Evolutionary conservation across 768 basidiomycete species (phyloP), one percentile per base, ranked within the genome.

Genomic region (Russula vinacea): DNA sequence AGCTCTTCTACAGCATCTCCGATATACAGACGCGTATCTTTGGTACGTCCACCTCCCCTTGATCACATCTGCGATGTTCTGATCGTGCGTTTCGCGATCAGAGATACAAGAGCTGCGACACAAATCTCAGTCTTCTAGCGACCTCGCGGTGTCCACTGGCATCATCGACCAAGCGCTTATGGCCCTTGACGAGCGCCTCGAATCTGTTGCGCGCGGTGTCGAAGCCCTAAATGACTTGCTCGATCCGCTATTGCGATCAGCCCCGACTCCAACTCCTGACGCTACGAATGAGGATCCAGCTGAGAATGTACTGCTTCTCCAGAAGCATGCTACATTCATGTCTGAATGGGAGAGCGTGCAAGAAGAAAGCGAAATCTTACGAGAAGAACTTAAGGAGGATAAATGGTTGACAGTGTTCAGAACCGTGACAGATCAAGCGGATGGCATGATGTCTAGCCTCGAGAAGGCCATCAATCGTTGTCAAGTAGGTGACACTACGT

Each of bases 381-480:
- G 88, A 67, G 93, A 95, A 71, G 97, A 99, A 75, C 79, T 98
- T 67, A 94, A 92, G 76, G 96, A 98, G 75, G 96, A 98, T 76
- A 95, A 95, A 70, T 97, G 93, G 92, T 81, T 98, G 70, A 90
- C 89, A 13, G 92, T 98, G 24, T 98, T 98, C 76, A 84, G 94
- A 68, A 95, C 92, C 6, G 91, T 94, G 62, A 87, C 92, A 49
- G 89, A 94, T 71, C 95, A 98, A 74, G 95, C 96, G 49, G 92
- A 94, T 73, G 93, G 92, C 29, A 97, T 98, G 96, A 96, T 98
- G 93, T 85, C 85, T 33, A 92, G 91, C 71, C 77, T 99, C 69
- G 92, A 98, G 77, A 98, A 96, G 74, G 93, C 91, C 10, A 86
- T 96, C 50, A 87, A 86, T 70, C 85, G 90, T 68, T 95, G 93